Conservation (phyloP, 495 filamentous ascomycete species). For the Pseudevernia furfuracea region DNA sequence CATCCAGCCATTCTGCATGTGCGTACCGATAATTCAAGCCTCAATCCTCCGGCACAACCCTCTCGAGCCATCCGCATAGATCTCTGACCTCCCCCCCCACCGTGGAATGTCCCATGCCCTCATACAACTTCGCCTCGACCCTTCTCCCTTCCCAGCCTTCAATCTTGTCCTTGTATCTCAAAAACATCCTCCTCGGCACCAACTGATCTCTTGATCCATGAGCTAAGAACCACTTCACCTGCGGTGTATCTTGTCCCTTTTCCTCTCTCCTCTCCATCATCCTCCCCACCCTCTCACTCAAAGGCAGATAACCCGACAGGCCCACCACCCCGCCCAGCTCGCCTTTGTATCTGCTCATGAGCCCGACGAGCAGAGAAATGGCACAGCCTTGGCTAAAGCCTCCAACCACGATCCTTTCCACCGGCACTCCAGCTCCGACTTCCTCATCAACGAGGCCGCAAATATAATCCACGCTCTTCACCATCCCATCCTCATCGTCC, state of each 20-base stretch:
- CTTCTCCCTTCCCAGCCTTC: conserved; percentile 5
- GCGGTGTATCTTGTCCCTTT: neutral
- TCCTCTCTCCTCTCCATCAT: neutral
- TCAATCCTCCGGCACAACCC: neutral
- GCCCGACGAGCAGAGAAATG: conserved; percentile 31
- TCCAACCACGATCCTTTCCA: conserved; percentile 35
- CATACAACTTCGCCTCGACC: conserved; percentile 11
- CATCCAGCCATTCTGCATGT: neutral
- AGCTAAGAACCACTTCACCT: conserved; percentile 11
- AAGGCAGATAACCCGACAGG: conserved; percentile 37
- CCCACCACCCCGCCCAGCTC: conserved; percentile 34
- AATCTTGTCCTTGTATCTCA: conserved; percentile 5
- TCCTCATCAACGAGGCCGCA: conserved; percentile 34
- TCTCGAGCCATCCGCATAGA: conserved; percentile 10
- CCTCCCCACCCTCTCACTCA: conserved; percentile 4
- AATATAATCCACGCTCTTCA: conserved; percentile 33
- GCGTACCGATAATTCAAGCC: neutral
- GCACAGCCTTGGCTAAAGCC: conserved; percentile 41
- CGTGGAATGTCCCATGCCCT: conserved; percentile 15
- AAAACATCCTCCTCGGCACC: conserved; percentile 11
- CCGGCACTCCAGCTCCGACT: conserved; percentile 30
- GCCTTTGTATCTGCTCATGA: conserved; percentile 32
- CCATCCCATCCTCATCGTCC: conserved; percentile 34
- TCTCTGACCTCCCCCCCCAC: conserved; percentile 11
- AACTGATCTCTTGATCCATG: conserved; percentile 12